Percentiles rank a stretch among this genome's conserved stretches.
phyloP scores from a whole-genome alignment of 2,329 filamentous ascomycete genomes.

The Penicillium sp. region DNA sequence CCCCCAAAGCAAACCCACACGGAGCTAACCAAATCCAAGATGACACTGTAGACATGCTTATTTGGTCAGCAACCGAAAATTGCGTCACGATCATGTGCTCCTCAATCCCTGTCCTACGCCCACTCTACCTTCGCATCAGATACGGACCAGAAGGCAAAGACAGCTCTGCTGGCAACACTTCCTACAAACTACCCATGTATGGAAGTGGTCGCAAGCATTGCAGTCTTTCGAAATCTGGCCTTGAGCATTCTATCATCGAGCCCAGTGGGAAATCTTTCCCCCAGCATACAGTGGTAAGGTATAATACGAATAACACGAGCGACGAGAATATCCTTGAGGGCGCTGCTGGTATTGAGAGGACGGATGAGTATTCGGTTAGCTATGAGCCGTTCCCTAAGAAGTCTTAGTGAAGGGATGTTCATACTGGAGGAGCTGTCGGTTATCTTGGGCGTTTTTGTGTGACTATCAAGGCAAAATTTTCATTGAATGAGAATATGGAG shows the following conservation, averaged over 20 bases:
- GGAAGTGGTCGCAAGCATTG: not conserved
- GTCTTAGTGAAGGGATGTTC: not conserved
- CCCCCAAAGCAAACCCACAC: not conserved
- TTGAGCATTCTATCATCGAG: not conserved
- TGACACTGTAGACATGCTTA: not conserved
- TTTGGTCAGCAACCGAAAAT: slow-evolving; percentile 1
- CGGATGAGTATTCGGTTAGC: not conserved
- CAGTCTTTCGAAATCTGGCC: not conserved
- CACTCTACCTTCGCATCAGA: slow-evolving; percentile 2
- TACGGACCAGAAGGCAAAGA: not conserved
- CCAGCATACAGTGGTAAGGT: not conserved
- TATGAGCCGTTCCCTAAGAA: not conserved
- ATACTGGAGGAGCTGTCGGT: not conserved
- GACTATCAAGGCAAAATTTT: not conserved
- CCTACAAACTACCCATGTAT: slow-evolving; percentile 1
- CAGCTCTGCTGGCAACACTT: not conserved
- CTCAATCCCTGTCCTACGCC: not conserved
- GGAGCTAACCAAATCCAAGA: not conserved
- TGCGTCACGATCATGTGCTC: not conserved
- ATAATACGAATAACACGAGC: not conserved
- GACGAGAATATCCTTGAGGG: not conserved
- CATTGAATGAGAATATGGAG: not conserved
- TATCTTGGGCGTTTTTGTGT: not conserved
- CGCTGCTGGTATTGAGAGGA: not conserved
- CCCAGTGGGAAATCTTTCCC: not conserved